Percentiles rank a stretch among this genome's conserved stretches.
These are phyloP conservation scores for Termitomyces titanicus DNA, from an alignment of 768 basidiomycete species.

Conservation along the genomic window DNA sequence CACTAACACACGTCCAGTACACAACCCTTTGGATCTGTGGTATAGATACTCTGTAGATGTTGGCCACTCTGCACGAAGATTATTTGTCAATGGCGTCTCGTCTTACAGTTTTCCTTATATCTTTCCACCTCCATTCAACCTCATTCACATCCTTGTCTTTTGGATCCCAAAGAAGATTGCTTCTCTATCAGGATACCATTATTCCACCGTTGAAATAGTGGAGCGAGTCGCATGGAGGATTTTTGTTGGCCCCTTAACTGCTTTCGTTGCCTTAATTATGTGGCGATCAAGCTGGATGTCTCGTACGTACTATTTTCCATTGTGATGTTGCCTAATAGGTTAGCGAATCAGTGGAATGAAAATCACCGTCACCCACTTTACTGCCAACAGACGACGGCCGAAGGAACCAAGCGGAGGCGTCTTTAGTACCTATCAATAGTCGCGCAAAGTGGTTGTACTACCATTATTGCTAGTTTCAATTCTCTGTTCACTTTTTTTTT, in stretches of 20 bases:
- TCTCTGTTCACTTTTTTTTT: too few relatives aligned
- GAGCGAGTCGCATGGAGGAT: constrained; percentile 40
- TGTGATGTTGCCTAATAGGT: not conserved
- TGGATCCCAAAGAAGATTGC: constrained; percentile 15
- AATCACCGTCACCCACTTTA: not conserved
- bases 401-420: too few relatives aligned
- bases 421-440: too few relatives aligned
- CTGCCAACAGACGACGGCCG: not conserved
- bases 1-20: constrained; percentile 14
- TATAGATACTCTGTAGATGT: constrained; percentile 43
- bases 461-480: too few relatives aligned
- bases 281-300: constrained; percentile 1
- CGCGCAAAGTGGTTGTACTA: too few relatives aligned
- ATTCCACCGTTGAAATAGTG: constrained; percentile 10
- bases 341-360: not conserved
- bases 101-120: constrained; percentile 32
- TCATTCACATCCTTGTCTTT: constrained; percentile 30
- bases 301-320: not conserved
- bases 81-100: constrained; percentile 32
- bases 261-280: constrained; percentile 16
- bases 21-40: constrained; percentile 29
- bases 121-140: constrained; percentile 53
- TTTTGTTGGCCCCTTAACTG: constrained; percentile 35
- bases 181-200: constrained; percentile 16
- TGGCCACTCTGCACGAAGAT: constrained; percentile 41